A percentile compares a stretch with the other conserved stretches of the same genome.
Conservation (phyloP, 208 protist genomes). For the Leptomonas seymouri region DNA sequence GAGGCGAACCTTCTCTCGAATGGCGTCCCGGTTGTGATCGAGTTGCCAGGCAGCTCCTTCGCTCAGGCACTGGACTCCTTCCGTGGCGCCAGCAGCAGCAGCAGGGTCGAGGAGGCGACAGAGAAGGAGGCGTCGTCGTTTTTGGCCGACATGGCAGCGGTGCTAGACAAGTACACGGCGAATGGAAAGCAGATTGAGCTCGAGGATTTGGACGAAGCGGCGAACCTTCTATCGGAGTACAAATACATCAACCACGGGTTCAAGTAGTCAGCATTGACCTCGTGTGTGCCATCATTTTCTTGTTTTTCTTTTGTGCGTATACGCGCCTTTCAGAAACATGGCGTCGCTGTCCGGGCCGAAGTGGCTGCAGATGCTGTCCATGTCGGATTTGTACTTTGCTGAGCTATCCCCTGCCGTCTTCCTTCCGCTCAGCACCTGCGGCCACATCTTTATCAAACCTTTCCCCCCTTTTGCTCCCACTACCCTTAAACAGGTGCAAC, state of each 20-base stretch:
- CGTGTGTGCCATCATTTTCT: background rate
- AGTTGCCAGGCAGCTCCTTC: constrained; percentile 31
- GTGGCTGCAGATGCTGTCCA: too few species aligned
- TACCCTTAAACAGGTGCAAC: too few species aligned
- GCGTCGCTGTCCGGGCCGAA: background rate
- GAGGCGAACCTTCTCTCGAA: constrained; percentile 6
- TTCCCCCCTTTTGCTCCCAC: too few species aligned
- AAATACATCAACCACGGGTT: constrained; percentile 58
- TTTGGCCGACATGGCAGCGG: constrained; percentile 53
- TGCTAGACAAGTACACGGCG: constrained; percentile 42
- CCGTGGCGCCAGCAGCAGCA: constrained; percentile 16
- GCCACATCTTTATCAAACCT: too few species aligned
- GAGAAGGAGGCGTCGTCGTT: constrained; percentile 36
- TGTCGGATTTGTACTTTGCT: background rate
- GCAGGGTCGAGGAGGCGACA: background rate
- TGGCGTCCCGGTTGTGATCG: constrained; percentile 58
- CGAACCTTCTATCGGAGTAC: constrained; percentile 58
- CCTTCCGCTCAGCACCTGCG: background rate
- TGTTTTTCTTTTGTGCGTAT: background rate
- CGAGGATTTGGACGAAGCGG: constrained; percentile 55
- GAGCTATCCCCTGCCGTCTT: background rate
- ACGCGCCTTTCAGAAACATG: background rate
- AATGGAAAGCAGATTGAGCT: constrained; percentile 44
- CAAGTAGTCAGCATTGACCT: constrained; percentile 20
- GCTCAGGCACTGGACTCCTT: constrained; percentile 7